Percentiles rank a stretch among this genome's conserved stretches.
phyloP scores from a whole-genome alignment of 495 filamentous ascomycete species.

The Hyaloscypha bicolor region DNA sequence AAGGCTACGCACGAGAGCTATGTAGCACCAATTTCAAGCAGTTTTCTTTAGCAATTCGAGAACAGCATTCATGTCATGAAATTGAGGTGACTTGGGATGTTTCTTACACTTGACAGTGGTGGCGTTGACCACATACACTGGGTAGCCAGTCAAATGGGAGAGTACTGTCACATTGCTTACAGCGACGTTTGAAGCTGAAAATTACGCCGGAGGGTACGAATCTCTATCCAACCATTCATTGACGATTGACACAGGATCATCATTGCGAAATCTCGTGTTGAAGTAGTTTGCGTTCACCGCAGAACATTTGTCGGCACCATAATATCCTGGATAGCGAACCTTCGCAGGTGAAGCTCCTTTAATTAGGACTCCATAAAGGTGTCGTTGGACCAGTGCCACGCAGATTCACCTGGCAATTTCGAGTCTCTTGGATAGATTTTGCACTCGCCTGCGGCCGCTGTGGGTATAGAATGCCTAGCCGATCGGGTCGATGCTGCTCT shows the following conservation, averaged over 20 bases:
- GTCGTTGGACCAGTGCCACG: not conserved
- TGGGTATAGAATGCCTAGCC: not conserved
- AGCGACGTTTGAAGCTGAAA: not conserved
- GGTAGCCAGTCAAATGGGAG: conserved; percentile 43
- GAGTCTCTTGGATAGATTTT: conserved; percentile 3
- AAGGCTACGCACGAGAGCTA: no score
- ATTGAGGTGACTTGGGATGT: no score
- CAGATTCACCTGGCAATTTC: not conserved
- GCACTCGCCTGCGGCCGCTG: not conserved
- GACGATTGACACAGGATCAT: conserved; percentile 4
- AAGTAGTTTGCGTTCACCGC: not conserved
- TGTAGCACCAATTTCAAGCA: no score
- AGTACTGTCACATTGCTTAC: conserved; percentile 2
- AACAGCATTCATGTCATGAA: no score
- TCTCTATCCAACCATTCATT: conserved; percentile 15
- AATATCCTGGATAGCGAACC: not conserved
- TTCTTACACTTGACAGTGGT: conserved; percentile 34
- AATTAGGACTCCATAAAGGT: conserved; percentile 1
- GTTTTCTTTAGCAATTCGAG: no score
- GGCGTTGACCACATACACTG: conserved; percentile 48
- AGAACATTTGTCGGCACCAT: not conserved
- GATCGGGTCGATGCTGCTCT: not conserved
- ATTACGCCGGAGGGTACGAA: conserved; percentile 15
- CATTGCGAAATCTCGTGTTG: no score
- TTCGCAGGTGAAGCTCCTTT: not conserved